A percentile compares a stretch with the other conserved stretches of the same genome.
Evolutionary conservation across 176 grass and related monocot species (phyloP).

Genomic region (Juncus effusus): DNA sequence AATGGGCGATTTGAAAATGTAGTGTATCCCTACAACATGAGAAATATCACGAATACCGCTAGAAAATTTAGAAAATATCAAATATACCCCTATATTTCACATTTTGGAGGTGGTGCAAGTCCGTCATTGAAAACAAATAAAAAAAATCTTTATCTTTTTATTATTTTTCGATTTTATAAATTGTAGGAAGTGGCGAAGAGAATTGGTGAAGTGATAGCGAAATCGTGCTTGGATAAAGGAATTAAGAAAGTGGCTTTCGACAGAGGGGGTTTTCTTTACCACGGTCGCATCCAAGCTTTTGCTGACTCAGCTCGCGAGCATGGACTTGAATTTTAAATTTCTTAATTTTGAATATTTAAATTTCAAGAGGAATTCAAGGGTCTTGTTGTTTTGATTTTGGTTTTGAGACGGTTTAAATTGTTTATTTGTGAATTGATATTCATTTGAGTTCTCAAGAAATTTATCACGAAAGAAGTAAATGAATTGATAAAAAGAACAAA

Average conservation of each 20-base stretch:
- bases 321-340: constrained; percentile 72
- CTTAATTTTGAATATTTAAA: constrained; percentile 10
- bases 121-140: too few species aligned
- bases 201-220: constrained; percentile 80
- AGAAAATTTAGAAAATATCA: too few species aligned
- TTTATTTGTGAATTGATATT: too few species aligned
- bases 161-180: constrained; percentile 24
- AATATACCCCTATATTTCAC: too few species aligned
- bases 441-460: too few species aligned
- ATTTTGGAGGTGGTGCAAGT: too few species aligned
- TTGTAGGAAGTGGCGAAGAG: constrained; percentile 78
- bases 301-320: constrained; percentile 79
- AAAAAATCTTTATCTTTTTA: background rate
- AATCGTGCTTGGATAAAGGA: constrained; percentile 93
- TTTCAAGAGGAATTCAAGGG: constrained; percentile 26
- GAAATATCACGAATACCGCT: too few species aligned
- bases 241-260: constrained; percentile 89
- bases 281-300: constrained; percentile 79
- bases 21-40: too few species aligned
- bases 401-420: constrained; percentile 12
- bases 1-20: too few species aligned
- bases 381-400: constrained; percentile 22
- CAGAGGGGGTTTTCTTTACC: constrained; percentile 83
- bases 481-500: too few species aligned
- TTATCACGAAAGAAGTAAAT: too few species aligned